Conservation (phyloP, 164 flowering plant species). For the Magnolia changhungtana region DNA sequence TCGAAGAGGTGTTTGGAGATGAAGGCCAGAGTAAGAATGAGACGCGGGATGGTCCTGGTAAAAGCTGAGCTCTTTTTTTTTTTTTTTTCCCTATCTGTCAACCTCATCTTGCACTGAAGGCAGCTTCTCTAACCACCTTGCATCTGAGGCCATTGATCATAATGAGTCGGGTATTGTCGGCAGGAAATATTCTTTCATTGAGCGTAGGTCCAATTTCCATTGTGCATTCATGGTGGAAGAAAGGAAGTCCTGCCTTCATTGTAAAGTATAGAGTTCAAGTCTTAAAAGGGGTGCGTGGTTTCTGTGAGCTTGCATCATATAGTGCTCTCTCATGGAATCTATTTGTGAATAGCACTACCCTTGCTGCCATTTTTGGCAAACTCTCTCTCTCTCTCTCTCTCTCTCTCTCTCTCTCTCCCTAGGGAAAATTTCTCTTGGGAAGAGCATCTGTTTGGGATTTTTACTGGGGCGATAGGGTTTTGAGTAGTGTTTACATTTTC, state of each 20-base stretch:
- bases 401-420: neutral
- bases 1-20: slow-evolving; percentile 65
- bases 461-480: too few species aligned
- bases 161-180: neutral
- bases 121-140: neutral
- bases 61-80: slow-evolving; percentile 12
- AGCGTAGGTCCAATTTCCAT: slow-evolving; percentile 7
- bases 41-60: slow-evolving; percentile 19
- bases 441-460: neutral
- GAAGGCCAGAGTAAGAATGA: slow-evolving; percentile 29
- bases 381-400: too few species aligned
- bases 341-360: neutral
- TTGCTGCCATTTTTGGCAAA: neutral
- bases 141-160: neutral
- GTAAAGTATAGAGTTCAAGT: slow-evolving; percentile 5
- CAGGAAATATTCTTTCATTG: slow-evolving; percentile 2
- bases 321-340: slow-evolving; percentile 3
- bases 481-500: neutral
- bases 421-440: neutral
- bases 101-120: neutral
- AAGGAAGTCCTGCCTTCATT: slow-evolving; percentile 4
- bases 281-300: neutral
- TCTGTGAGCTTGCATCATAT: neutral
- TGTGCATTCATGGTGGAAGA: slow-evolving; percentile 25
- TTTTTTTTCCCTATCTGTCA: neutral